These are phyloP conservation scores for Sporobolomyces phaffii DNA, from an alignment of 768 basidiomycete species.

Conservation along the genomic window DNA sequence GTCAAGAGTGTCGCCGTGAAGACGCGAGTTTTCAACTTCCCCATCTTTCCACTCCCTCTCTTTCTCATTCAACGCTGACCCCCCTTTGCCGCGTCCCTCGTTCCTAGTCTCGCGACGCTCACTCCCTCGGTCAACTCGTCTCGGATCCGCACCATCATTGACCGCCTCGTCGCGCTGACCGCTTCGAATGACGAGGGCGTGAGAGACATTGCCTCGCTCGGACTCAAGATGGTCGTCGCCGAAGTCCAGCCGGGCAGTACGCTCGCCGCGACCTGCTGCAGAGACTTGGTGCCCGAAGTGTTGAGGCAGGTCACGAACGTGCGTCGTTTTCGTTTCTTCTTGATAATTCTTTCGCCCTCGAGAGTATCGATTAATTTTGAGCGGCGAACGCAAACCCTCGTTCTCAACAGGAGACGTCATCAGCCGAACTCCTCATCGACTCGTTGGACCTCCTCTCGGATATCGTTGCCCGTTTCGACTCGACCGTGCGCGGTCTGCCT, in stretches of 20 bases:
- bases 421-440: slow-evolving; percentile 46
- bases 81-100: too few species aligned
- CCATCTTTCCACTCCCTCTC: too few species aligned
- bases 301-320: slow-evolving; percentile 73
- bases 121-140: slow-evolving; percentile 79
- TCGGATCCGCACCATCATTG: slow-evolving; percentile 79
- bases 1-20: slow-evolving; percentile 97
- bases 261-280: slow-evolving; percentile 70
- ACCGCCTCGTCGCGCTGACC: slow-evolving; percentile 79
- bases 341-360: too few species aligned
- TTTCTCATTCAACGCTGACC: too few species aligned
- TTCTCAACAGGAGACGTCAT: too few species aligned
- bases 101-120: slow-evolving; percentile 79
- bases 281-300: slow-evolving; percentile 75
- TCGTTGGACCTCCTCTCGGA: slow-evolving; percentile 44
- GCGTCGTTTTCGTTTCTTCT: too few species aligned
- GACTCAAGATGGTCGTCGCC: slow-evolving; percentile 87
- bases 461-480: slow-evolving; percentile 43
- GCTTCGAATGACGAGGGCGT: slow-evolving; percentile 77
- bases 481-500: slow-evolving; percentile 43
- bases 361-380: too few species aligned
- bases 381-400: too few species aligned
- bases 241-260: slow-evolving; percentile 78
- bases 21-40: too few species aligned
- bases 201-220: slow-evolving; percentile 77